Percentiles rank a stretch among this genome's conserved stretches.
These are phyloP conservation scores for Penicillium cosmopolitanum DNA, from an alignment of 495 filamentous ascomycete species.

Conservation along the genomic window DNA sequence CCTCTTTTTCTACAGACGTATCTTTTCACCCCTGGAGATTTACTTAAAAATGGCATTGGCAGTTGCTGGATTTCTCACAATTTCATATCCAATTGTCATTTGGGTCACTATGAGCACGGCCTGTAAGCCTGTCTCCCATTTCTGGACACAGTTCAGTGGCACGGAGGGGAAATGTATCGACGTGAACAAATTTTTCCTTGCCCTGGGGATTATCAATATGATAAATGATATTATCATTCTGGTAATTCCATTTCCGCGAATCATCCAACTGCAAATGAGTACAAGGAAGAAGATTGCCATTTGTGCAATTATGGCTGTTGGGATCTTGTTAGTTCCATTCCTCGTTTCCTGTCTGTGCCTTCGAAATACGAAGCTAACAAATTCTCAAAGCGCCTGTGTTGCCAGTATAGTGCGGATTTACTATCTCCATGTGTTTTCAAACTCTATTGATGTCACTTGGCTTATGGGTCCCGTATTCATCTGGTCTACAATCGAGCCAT, in stretches of 20 bases:
- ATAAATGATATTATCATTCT: slow-evolving; percentile 49
- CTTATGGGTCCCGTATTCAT: slow-evolving; percentile 44
- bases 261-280: slow-evolving; percentile 36
- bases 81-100: slow-evolving; percentile 30
- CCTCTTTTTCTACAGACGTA: slow-evolving; percentile 36
- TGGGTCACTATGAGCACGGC: slow-evolving; percentile 19
- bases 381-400: slow-evolving; percentile 19
- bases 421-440: slow-evolving; percentile 37
- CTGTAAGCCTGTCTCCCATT: slow-evolving; percentile 35
- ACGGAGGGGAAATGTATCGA: slow-evolving; percentile 30
- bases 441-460: slow-evolving; percentile 41
- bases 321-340: slow-evolving; percentile 34
- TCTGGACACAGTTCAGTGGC: slow-evolving; percentile 34
- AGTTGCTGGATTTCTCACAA: slow-evolving; percentile 20
- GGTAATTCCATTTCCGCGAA: slow-evolving; percentile 43
- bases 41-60: slow-evolving; percentile 19
- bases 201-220: slow-evolving; percentile 37
- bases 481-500: slow-evolving; percentile 47
- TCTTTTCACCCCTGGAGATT: slow-evolving; percentile 32
- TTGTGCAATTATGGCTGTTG: slow-evolving; percentile 43
- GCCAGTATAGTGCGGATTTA: slow-evolving; percentile 47
- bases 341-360: too few species aligned
- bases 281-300: slow-evolving; percentile 42
- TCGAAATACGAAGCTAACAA: not conserved
- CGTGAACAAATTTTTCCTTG: slow-evolving; percentile 33